Evolutionary conservation across 768 basidiomycete species (phyloP).

Genomic region (Trametes coccinea): DNA sequence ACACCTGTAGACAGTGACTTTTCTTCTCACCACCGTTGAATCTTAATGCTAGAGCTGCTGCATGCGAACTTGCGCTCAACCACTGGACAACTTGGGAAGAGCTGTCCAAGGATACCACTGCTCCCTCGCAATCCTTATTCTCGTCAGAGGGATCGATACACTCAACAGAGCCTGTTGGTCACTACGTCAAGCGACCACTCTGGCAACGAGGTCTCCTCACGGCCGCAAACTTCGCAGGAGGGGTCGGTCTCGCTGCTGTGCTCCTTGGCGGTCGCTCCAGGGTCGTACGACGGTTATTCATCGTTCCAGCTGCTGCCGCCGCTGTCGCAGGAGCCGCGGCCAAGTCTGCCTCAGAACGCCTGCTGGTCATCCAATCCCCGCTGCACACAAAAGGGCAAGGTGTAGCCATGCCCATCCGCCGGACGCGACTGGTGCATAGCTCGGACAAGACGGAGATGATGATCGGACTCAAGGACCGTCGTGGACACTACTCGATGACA

Average conservation of each 20-base stretch:
- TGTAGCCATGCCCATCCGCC: constrained; percentile 18
- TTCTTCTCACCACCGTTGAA: too few species aligned
- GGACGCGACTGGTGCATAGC: constrained; percentile 18
- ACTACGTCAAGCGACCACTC: constrained; percentile 27
- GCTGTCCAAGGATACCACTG: constrained; percentile 2
- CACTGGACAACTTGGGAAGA: constrained; percentile 29
- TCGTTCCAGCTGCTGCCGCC: constrained; percentile 22
- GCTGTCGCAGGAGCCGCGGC: not conserved
- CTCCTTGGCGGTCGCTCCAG: constrained; percentile 27
- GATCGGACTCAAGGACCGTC: constrained; percentile 17
- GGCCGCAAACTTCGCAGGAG: constrained; percentile 19
- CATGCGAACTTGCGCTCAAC: constrained; percentile 26
- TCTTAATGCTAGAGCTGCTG: constrained; percentile 10
- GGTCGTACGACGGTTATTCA: constrained; percentile 25
- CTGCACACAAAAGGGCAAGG: constrained; percentile 24
- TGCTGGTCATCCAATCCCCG: constrained; percentile 26
- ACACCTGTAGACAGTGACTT: too few species aligned
- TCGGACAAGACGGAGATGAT: constrained; percentile 21
- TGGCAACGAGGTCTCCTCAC: constrained; percentile 27
- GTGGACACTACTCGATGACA: constrained; percentile 21
- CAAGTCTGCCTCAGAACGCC: constrained; percentile 1
- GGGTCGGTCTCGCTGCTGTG: constrained; percentile 22
- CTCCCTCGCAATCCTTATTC: not conserved
- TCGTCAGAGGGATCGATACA: not conserved
- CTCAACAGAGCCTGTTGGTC: not conserved